phyloP scores from a whole-genome alignment of 352 stramenopile genomes.

The Phytophthora idaei region DNA sequence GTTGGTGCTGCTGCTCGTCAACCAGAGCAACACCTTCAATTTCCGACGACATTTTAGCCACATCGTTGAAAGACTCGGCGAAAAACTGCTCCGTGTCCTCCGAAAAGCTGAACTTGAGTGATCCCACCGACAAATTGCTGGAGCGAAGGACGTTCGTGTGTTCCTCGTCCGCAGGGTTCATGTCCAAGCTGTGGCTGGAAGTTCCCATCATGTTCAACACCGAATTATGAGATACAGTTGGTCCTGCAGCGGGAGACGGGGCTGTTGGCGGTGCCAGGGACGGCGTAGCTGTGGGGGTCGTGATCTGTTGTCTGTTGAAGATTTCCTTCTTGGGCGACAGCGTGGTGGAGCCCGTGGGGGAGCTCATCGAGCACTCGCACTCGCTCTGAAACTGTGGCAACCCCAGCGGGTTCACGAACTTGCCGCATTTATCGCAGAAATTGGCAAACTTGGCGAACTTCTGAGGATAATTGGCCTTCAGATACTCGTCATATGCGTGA shows the following conservation, averaged over 20 bases:
- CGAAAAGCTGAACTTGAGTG: conserved; percentile 75
- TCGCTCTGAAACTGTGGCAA: conserved; percentile 77
- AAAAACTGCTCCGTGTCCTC: conserved; percentile 76
- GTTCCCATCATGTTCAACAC: conserved; percentile 30
- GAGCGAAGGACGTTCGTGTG: conserved; percentile 39
- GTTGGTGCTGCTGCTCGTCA: conserved; percentile 34
- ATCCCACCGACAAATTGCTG: conserved; percentile 74
- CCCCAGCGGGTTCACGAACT: conserved; percentile 83
- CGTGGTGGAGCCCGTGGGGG: conserved; percentile 12
- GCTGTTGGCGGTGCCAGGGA: conserved; percentile 39
- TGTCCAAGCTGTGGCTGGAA: conserved; percentile 39
- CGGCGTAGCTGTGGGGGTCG: conserved; percentile 36
- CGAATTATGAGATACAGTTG: conserved; percentile 7
- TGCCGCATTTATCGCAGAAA: conserved; percentile 82
- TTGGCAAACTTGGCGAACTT: conserved; percentile 90
- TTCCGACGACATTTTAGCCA: conserved; percentile 51
- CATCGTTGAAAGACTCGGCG: conserved; percentile 55
- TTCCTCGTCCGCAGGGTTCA: conserved; percentile 45
- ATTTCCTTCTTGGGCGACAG: conserved; percentile 53
- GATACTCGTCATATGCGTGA: conserved; percentile 81
- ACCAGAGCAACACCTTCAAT: conserved; percentile 13
- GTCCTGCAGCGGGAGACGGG: conserved; percentile 33
- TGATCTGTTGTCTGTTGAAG: conserved; percentile 38
- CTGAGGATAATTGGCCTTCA: conserved; percentile 81
- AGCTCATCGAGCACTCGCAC: conserved; percentile 62